phyloP scores from a whole-genome alignment of 129 eudicot genomes.

The Chrysanthemum makinoi region DNA sequence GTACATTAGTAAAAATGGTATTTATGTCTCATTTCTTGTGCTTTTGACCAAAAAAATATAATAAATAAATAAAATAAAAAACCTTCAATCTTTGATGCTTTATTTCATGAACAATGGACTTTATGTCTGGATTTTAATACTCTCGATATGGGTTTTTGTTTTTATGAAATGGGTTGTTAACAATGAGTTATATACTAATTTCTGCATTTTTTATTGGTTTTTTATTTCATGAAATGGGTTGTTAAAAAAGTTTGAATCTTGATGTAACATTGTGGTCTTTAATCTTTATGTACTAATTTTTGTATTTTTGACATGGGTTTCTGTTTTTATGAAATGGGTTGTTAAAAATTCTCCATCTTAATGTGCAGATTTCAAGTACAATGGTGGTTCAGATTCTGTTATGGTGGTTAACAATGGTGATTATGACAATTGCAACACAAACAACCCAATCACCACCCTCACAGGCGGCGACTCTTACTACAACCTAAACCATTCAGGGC shows the following conservation, averaged over 20 bases:
- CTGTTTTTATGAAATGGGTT: constrained; percentile 9
- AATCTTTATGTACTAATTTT: not conserved
- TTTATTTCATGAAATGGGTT: not conserved
- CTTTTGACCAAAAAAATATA: not conserved
- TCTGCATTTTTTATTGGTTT: not conserved
- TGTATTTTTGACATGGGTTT: not conserved
- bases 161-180: not conserved
- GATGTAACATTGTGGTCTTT: not conserved
- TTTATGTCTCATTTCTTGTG: no score
- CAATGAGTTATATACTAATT: not conserved
- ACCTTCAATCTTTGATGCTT: not conserved
- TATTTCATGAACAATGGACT: not conserved
- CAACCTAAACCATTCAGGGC: constrained; percentile 56
- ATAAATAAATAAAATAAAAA: no score
- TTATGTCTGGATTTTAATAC: not conserved
- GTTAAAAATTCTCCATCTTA: constrained; percentile 1
- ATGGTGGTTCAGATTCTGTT: constrained; percentile 60
- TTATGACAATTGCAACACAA: constrained; percentile 50
- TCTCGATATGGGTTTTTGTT: not conserved
- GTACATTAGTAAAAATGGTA: no score
- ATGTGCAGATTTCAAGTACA: constrained; percentile 63
- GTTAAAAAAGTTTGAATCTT: not conserved
- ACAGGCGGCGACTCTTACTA: constrained; percentile 53
- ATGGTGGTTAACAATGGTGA: constrained; percentile 63
- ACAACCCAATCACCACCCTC: constrained; percentile 38